These are phyloP conservation scores for Apiospora koreana DNA, from an alignment of 2,329 filamentous ascomycete species.

Conservation along the genomic window DNA sequence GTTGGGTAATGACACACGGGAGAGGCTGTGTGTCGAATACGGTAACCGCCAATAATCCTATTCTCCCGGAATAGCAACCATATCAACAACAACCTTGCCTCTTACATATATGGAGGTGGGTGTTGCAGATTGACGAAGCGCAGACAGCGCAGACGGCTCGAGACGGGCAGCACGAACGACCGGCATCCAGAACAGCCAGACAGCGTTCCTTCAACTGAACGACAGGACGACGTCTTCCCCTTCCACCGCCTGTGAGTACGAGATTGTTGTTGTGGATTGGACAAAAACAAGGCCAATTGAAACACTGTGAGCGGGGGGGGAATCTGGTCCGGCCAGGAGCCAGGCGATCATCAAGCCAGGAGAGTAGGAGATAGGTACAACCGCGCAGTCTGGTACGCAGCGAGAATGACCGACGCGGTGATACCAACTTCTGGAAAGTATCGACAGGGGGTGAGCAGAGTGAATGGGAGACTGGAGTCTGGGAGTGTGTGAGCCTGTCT, in stretches of 20 bases:
- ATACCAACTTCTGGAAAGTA: constrained; percentile 16
- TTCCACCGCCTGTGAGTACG: background rate
- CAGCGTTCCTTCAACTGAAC: background rate
- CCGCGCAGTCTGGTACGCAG: background rate
- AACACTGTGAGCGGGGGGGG: background rate
- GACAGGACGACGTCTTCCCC: background rate
- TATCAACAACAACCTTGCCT: background rate
- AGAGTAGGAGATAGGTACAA: no score
- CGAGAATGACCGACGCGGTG: background rate
- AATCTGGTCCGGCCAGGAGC: background rate
- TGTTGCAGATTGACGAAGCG: constrained; percentile 5
- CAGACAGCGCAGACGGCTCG: background rate
- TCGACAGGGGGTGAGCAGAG: constrained; percentile 19
- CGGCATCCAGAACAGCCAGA: background rate
- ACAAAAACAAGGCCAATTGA: constrained; percentile 5
- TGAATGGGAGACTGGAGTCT: constrained; percentile 10
- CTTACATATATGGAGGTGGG: constrained; percentile 3
- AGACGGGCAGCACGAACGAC: background rate
- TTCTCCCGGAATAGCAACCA: constrained; percentile 2
- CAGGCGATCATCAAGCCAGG: background rate
- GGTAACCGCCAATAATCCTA: background rate
- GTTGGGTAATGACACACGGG: background rate
- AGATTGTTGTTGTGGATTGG: background rate
- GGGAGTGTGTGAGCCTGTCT: no score
- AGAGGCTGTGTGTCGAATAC: background rate